Percentiles rank a stretch among this genome's conserved stretches.
These are phyloP conservation scores for Cryphonectria japonica DNA, from an alignment of 2,329 filamentous ascomycete genomes.

Conservation along the genomic window DNA sequence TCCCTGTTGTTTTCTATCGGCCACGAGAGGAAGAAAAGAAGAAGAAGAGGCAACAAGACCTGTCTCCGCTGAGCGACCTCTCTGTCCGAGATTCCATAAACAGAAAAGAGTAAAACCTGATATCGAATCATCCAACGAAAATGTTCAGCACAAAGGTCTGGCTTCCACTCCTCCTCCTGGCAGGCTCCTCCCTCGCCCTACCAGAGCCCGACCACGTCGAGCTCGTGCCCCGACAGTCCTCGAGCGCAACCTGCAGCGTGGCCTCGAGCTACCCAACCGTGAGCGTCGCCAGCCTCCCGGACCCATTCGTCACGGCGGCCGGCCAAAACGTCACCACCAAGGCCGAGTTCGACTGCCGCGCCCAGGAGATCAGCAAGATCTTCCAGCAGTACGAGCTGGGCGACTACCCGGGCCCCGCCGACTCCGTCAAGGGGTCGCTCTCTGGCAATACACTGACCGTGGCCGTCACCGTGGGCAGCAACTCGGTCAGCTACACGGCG, in stretches of 20 bases:
- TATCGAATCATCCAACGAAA: neutral
- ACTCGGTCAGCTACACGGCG: conserved; percentile 50
- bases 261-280: conserved; percentile 41
- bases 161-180: conserved; percentile 31
- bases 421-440: conserved; percentile 49
- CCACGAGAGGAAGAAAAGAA: neutral
- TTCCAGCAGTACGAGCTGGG: conserved; percentile 57
- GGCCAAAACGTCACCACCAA: conserved; percentile 50
- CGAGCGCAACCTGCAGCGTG: conserved; percentile 41
- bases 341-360: conserved; percentile 52
- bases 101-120: no score
- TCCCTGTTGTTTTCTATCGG: neutral
- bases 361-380: conserved; percentile 51
- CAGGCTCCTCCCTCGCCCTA: conserved; percentile 41
- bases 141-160: neutral
- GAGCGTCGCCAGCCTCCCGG: conserved; percentile 45
- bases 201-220: conserved; percentile 36
- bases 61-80: neutral
- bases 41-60: neutral
- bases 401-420: conserved; percentile 49
- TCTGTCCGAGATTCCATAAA: no score
- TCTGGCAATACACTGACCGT: conserved; percentile 49
- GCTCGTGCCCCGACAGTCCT: conserved; percentile 42
- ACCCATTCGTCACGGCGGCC: conserved; percentile 52
- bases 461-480: conserved; percentile 48